Evolutionary conservation across 83 land plant genomes (phyloP), one percentile per base, ranked within the genome.

Genomic region (Thuja plicata): DNA sequence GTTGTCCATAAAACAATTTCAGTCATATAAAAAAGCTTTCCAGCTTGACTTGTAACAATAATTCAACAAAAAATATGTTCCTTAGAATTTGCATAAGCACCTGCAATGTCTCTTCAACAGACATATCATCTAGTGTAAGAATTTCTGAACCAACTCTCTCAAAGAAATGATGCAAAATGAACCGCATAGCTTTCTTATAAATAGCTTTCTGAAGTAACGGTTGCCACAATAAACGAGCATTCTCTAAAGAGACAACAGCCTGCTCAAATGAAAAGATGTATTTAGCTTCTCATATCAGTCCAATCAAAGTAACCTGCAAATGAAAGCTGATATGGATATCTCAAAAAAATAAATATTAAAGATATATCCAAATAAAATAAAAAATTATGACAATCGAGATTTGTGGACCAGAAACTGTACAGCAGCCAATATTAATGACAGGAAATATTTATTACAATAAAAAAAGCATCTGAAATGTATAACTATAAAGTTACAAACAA

Each of bases 51-150:
- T 48, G 86, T 80, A 74, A 35, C 50, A 8, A 12, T n/a, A 41
- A 85, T 74, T 50, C 3, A 32, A 21, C 11, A 52, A 71, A 13
- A 35, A 38, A 21, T 50, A 32, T 83, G 19, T 81, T 27, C 45
- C 52, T 27, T 8, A 81, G 55, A 87, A 6, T 70, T 87, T 43
- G 24, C 8, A 87, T 12, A 6, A 60, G 48, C 16, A 95, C 96
- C 95, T 95, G 94, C 52, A 95, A 88, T 84, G 97, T 94, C 80
- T 95, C 97, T 40, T 93, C 97, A 24, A 93, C 97, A 24, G 95
- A 95, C 86, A 95, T 89, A 77, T 95, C 97, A 95, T 95, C 97
- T 81, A 95, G 52, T 19, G 89, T 89, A 15, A 95, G 97, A 87
- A 95, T 91, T 41, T 95, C 97, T 88, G 55, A 88, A 34, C 92